Evolutionary conservation across 2,329 filamentous ascomycete genomes (phyloP), one percentile per base, ranked within the genome.

Genomic region (Botrytis pseudocinerea): DNA sequence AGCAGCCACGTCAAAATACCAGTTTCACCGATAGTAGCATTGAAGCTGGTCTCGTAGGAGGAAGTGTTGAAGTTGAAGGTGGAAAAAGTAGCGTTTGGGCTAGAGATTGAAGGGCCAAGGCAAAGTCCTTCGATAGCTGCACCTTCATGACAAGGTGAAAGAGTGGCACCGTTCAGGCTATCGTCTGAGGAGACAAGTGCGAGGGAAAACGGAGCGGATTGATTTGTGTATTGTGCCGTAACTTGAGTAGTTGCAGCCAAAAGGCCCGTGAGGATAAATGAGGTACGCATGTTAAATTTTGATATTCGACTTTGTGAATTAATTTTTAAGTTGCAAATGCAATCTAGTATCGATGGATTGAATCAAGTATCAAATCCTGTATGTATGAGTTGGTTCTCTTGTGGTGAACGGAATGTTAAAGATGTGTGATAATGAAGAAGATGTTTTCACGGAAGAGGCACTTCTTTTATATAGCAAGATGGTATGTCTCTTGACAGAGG

Each of bases 91-190:
- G 74, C 66, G 74, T 78, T 54, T 76, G 74, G 59, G 25, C 57
- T 57, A 51, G 61, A 66, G 68, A 72, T 48, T 16, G 38, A 65
- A 61, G 77, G 73, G 65, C 76, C 73, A 28, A 84, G 74, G 75
- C 85, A 86, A 71, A 86, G 82, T 18, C 80, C 82, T 76, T 86
- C 84, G 70, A 86, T 85, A 7, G 82, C 85, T 32, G 85, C 85
- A 44, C 85, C 85, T 73, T 82, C 81, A 77, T 86, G 85, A 78
- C 85, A 87, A 72, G 85, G 78, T 8, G 76, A 77, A 25, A 86
- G 81, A 10, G 80, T 79, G 20, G 78, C 64, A 71, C 82, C 82
- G 66, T 85, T 81, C 70, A 83, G 75, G 2, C 80, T 80, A 8
- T 77, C 74, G 73, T 85, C 82, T 2, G 78, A 68, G 35, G 84